Evolutionary conservation across 345 rosid species (phyloP).

Genomic region (Aurinia saxatilis): DNA sequence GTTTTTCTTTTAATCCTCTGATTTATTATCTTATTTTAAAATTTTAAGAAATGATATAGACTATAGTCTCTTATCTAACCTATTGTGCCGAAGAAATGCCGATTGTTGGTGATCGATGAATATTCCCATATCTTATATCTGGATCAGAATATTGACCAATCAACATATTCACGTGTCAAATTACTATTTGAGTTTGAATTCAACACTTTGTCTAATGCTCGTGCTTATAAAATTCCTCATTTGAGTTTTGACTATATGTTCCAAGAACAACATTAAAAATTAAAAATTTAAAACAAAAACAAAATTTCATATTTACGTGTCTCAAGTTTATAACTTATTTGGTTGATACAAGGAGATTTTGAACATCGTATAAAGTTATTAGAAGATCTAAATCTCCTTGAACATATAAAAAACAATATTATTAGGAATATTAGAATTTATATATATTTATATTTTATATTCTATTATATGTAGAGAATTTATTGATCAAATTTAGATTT

Average conservation of each 20-base stretch:
- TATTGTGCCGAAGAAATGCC: not conserved
- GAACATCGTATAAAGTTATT: too few relatives aligned
- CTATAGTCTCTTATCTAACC: not conserved
- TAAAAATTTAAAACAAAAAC: not conserved
- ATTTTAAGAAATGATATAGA: too few relatives aligned
- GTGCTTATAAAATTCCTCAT: not conserved
- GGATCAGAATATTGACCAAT: conserved; percentile 4
- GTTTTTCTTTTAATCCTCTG: too few relatives aligned
- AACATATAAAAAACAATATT: too few relatives aligned
- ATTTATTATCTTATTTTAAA: too few relatives aligned
- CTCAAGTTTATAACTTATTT: not conserved
- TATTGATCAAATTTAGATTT: too few relatives aligned
- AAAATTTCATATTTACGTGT: conserved; percentile 12
- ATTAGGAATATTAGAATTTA: too few relatives aligned
- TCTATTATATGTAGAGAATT: too few relatives aligned
- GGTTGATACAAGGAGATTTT: not conserved
- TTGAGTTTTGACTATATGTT: not conserved
- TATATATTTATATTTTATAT: too few relatives aligned
- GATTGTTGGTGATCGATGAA: not conserved
- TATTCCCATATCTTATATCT: not conserved
- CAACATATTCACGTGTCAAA: conserved; percentile 3
- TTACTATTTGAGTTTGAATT: not conserved
- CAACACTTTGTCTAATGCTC: not conserved
- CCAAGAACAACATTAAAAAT: not conserved
- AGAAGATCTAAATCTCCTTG: too few relatives aligned